Conservation (phyloP, 2,329 filamentous ascomycete genomes). For the Aureobasidium lini region DNA sequence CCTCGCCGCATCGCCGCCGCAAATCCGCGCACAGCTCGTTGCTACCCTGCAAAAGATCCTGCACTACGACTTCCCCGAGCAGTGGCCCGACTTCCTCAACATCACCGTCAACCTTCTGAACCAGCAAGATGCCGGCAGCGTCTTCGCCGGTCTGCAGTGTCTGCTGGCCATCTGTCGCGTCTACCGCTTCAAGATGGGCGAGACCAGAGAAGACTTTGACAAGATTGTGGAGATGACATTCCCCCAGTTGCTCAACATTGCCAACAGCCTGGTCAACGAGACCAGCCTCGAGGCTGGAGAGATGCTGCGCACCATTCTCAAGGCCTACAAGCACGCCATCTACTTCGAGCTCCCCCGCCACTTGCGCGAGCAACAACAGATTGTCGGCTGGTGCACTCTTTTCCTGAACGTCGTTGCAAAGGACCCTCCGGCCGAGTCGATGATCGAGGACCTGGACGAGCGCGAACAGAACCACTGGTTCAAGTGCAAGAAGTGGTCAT, state of each 20-base stretch:
- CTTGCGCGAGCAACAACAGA: slow-evolving; percentile 71
- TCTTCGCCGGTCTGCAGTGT: slow-evolving; percentile 90
- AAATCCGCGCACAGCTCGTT: slow-evolving; percentile 85
- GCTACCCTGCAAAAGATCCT: slow-evolving; percentile 93
- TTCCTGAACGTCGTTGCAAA: slow-evolving; percentile 89
- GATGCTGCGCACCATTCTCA: slow-evolving; percentile 91
- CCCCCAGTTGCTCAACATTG: slow-evolving; percentile 77
- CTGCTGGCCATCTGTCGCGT: slow-evolving; percentile 90
- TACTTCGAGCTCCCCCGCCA: slow-evolving; percentile 80
- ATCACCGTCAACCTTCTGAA: slow-evolving; percentile 84
- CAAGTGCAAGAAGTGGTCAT: slow-evolving; percentile 99
- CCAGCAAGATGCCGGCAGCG: slow-evolving; percentile 75
- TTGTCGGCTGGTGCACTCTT: slow-evolving; percentile 92
- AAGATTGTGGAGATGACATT: slow-evolving; percentile 90
- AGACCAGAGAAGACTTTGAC: slow-evolving; percentile 79
- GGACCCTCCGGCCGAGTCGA: slow-evolving; percentile 66
- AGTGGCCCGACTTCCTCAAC: slow-evolving; percentile 92
- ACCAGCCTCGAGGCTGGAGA: slow-evolving; percentile 90
- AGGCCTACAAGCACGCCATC: slow-evolving; percentile 96
- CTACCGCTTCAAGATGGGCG: slow-evolving; percentile 86
- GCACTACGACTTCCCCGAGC: slow-evolving; percentile 86
- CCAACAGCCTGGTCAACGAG: slow-evolving; percentile 81
- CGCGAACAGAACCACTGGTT: slow-evolving; percentile 96
- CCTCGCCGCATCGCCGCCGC: slow-evolving; percentile 65
- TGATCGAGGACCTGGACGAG: slow-evolving; percentile 73